Conservation (phyloP, 768 basidiomycete genomes). For the Lactarius indigo region DNA sequence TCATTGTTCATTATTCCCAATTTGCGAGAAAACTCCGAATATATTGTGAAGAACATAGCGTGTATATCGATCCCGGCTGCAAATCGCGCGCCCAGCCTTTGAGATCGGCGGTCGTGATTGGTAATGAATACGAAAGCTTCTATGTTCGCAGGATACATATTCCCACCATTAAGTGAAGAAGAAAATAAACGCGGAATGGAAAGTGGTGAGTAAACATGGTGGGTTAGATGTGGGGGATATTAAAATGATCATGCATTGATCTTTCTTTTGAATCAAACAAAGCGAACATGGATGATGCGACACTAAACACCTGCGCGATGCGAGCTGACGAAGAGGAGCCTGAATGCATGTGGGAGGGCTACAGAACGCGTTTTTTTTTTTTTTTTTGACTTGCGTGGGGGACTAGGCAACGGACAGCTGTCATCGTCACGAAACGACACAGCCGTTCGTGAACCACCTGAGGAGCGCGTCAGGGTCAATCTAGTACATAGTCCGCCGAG, state of each 20-base stretch:
- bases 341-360: not conserved
- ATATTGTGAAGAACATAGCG: not conserved
- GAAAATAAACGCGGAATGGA: not conserved
- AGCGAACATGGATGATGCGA: not conserved
- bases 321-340: not conserved
- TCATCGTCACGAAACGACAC: slow-evolving; percentile 45
- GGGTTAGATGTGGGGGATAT: not conserved
- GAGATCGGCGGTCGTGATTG: not conserved
- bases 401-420: not conserved
- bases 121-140: not conserved
- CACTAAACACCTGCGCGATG: not conserved
- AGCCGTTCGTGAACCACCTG: slow-evolving; percentile 78
- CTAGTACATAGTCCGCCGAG: not conserved
- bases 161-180: not conserved
- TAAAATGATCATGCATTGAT: not conserved
- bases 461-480: slow-evolving; percentile 18
- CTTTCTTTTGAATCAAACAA: not conserved
- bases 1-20: not conserved
- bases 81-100: not conserved
- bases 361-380: too few relatives aligned
- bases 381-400: not conserved
- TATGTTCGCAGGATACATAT: slow-evolving; percentile 5
- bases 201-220: not conserved
- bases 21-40: not conserved
- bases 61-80: not conserved